Evolutionary conservation across 805 yeast species (phyloP).

Genomic region (Candida nitratophila): DNA sequence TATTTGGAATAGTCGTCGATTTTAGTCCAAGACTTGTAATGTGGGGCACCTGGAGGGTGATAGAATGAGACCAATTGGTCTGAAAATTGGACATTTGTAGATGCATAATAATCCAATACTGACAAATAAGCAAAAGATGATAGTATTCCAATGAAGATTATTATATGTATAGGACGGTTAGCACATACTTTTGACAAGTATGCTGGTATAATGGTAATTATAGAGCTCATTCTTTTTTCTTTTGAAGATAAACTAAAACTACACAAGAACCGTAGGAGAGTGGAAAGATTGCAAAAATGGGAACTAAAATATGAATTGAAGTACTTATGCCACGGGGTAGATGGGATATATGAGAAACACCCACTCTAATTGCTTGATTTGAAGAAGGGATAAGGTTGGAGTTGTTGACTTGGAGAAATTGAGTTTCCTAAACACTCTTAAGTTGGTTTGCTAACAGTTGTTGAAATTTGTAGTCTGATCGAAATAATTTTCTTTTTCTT

Average conservation of each 20-base stretch:
- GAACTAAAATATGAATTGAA: too few relatives aligned
- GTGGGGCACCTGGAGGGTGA: constrained; percentile 26
- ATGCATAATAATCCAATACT: constrained; percentile 57
- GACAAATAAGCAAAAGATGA: constrained; percentile 80
- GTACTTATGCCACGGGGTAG: too few relatives aligned
- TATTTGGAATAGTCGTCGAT: constrained; percentile 35
- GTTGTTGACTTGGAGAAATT: too few relatives aligned
- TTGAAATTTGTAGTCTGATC: too few relatives aligned
- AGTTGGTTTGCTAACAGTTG: too few relatives aligned
- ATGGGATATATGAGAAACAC: too few relatives aligned
- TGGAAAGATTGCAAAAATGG: too few relatives aligned
- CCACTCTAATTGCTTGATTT: background rate
- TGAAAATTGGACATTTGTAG: constrained; percentile 4
- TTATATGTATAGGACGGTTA: constrained; percentile 79
- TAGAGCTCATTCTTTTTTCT: background rate
- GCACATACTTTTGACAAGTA: constrained; percentile 47
- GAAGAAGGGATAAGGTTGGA: too few relatives aligned
- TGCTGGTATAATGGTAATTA: constrained; percentile 14
- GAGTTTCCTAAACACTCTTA: too few relatives aligned
- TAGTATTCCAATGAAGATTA: constrained; percentile 60
- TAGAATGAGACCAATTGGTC: constrained; percentile 23
- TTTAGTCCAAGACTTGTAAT: constrained; percentile 39
- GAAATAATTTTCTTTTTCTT: too few relatives aligned
- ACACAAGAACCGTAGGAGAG: too few relatives aligned
- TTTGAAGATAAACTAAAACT: too few relatives aligned